Percentiles rank a stretch among this genome's conserved stretches.
These are phyloP conservation scores for Didymella pinodella DNA, from an alignment of 2,329 filamentous ascomycete species.

Conservation along the genomic window DNA sequence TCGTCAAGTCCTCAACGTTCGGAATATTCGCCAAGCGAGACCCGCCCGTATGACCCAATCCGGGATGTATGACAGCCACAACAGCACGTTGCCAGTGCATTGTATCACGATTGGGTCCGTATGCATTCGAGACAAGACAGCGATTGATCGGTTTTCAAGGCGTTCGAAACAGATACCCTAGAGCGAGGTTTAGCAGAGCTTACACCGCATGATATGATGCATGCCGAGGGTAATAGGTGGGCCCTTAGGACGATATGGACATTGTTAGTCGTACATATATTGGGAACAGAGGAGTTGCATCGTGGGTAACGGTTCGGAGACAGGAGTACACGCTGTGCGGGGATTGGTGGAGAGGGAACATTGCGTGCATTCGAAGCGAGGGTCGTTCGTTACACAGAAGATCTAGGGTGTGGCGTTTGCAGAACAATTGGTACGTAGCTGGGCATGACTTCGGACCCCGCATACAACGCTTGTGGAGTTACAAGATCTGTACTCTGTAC, in stretches of 20 bases:
- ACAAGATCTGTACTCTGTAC: slow-evolving; percentile 10
- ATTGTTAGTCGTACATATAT: not conserved
- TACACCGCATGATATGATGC: slow-evolving; percentile 13
- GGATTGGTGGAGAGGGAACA: slow-evolving; percentile 19
- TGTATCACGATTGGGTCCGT: slow-evolving; percentile 30
- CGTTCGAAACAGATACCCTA: slow-evolving; percentile 33
- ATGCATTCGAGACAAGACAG: slow-evolving; percentile 24
- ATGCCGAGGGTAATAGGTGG: not conserved
- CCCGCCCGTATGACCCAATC: slow-evolving; percentile 48
- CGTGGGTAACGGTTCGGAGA: not conserved
- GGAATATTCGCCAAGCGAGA: slow-evolving; percentile 46
- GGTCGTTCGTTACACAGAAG: slow-evolving; percentile 27
- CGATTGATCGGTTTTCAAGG: slow-evolving; percentile 24
- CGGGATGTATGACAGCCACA: slow-evolving; percentile 43
- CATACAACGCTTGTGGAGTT: slow-evolving; percentile 24
- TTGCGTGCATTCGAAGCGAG: slow-evolving; percentile 18
- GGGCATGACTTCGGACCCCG: slow-evolving; percentile 18
- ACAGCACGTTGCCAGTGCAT: slow-evolving; percentile 19
- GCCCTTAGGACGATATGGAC: not conserved
- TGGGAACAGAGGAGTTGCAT: not conserved
- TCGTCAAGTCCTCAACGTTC: slow-evolving; percentile 43
- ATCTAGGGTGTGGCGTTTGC: slow-evolving; percentile 23
- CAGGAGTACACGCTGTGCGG: not conserved
- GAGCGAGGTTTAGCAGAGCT: slow-evolving; percentile 21
- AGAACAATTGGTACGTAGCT: slow-evolving; percentile 36